Evolutionary conservation across 106 monocot genomes (phyloP).

Genomic region (Dioscorea dumetorum): DNA sequence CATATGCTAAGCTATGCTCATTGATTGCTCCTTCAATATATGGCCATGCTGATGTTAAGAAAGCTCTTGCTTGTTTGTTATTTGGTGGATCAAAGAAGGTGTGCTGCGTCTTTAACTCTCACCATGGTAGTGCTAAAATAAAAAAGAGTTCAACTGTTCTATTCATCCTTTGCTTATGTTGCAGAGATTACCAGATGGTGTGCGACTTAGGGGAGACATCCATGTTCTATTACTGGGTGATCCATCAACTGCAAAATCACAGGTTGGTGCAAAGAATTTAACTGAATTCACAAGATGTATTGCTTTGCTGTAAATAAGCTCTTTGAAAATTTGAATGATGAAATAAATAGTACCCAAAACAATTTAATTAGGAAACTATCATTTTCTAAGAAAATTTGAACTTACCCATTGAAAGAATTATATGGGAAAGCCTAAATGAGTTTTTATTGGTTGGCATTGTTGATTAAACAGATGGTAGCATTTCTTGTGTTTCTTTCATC

Average conservation of each 20-base stretch:
- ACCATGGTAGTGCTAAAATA: background rate
- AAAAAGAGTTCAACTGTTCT: background rate
- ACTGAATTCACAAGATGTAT: no score
- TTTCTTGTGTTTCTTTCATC: no score
- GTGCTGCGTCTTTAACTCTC: background rate
- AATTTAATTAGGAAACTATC: background rate
- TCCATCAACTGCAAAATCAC: conserved; percentile 99
- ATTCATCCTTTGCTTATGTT: conserved; percentile 4
- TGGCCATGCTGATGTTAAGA: conserved; percentile 95
- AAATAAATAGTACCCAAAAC: no score
- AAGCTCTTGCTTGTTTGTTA: conserved; percentile 84
- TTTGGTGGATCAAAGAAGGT: conserved; percentile 99
- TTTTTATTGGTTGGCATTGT: no score
- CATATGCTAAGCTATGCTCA: conserved; percentile 73
- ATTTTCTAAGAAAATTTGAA: background rate
- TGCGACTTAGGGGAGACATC: conserved; percentile 89
- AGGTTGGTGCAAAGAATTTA: conserved; percentile 33
- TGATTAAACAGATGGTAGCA: no score
- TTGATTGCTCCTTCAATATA: conserved; percentile 96
- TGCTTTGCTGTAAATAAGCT: background rate
- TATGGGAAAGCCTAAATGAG: no score
- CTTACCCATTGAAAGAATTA: background rate
- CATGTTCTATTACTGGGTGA: conserved; percentile 92
- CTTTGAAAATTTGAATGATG: no score
- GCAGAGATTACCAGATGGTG: conserved; percentile 91